phyloP scores from a whole-genome alignment of 352 stramenopile genomes.

The Phytophthora litchii region DNA sequence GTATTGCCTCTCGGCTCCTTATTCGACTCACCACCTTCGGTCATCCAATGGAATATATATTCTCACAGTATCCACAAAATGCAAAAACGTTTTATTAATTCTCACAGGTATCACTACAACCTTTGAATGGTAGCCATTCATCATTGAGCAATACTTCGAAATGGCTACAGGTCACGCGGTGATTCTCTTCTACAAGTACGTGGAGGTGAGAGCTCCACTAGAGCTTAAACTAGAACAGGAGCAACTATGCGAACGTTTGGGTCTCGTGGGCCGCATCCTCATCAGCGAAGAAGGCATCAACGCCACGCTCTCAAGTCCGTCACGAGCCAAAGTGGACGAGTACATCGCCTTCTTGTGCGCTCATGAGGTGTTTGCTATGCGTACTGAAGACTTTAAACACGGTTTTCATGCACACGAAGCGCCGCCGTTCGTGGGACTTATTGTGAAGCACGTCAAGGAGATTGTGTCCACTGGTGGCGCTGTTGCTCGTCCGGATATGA shows the following conservation, averaged over 20 bases:
- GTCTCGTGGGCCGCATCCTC: conserved; percentile 70
- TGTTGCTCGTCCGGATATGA: conserved; percentile 58
- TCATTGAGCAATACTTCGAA: conserved; percentile 11
- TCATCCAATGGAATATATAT: neutral
- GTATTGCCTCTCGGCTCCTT: conserved; percentile 15
- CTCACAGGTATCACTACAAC: conserved; percentile 6
- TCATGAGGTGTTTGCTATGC: conserved; percentile 61
- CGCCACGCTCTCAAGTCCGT: conserved; percentile 69
- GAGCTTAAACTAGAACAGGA: conserved; percentile 57
- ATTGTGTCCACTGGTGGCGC: conserved; percentile 71
- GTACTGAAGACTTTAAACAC: conserved; percentile 78
- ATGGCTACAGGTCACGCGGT: conserved; percentile 42
- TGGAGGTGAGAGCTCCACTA: conserved; percentile 43
- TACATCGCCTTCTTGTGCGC: conserved; percentile 67
- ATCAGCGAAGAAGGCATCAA: conserved; percentile 88
- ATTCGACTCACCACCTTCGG: conserved; percentile 22
- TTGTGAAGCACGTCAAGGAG: conserved; percentile 81
- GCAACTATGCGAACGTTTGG: conserved; percentile 54
- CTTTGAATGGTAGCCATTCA: conserved; percentile 25
- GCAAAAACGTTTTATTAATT: neutral
- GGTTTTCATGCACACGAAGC: conserved; percentile 44
- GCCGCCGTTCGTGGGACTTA: conserved; percentile 63
- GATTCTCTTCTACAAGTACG: conserved; percentile 87
- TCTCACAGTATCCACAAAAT: neutral
- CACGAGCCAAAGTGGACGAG: conserved; percentile 50